Base-by-base conservation (phyloP, 2,329 filamentous ascomycete species). In the Aspergillus sojae region DNA sequence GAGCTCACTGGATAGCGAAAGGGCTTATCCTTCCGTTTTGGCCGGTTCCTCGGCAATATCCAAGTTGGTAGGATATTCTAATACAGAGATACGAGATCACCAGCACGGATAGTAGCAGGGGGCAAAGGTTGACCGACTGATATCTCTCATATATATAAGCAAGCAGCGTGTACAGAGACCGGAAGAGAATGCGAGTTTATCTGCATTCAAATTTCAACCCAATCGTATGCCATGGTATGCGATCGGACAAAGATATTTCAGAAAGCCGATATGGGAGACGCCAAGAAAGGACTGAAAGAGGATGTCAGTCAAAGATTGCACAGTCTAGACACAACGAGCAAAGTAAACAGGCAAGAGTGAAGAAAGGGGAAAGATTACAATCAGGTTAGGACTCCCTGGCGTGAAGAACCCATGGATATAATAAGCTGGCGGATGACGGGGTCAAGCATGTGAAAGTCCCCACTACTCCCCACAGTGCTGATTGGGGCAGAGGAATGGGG, bases 391-490 rank as follows among this genome's bases (percentile, higher is more conserved):
- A 36, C 14, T 12, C n/a, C n/a, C 32, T 32, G 30, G 52, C n/a
- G n/a, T 39, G 52, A 36, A 55, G 30, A 30, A 58, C 28, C 59
- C 61, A 65, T 54, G 59, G 64, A 65, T 63, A 57, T 41, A 41
- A 57, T 41, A 41, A 58, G 63, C 63, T 53, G 60, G 48, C 23
- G 26, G 48, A 53, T 16, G 57, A 57, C 60, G 39, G 34, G 39
- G 56, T 52, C 36, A 65, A 60, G 67, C 71, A 73, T 73, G 71
- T 71, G 65, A 72, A 65, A 67, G 63, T 60, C 63, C 59, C 63
- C 64, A 65, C 65, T 41, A 58, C n/a, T 23, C 26, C 16, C 21
- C 28, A 39, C 5, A 41, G 41, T 23, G 41, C 57, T 62, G 59
- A 62, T 58, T 62, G 60, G 60, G 28, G 48, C n/a, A 21, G 46